phyloP scores from a whole-genome alignment of 495 filamentous ascomycete genomes.

The Aspergillus avenaceus region DNA sequence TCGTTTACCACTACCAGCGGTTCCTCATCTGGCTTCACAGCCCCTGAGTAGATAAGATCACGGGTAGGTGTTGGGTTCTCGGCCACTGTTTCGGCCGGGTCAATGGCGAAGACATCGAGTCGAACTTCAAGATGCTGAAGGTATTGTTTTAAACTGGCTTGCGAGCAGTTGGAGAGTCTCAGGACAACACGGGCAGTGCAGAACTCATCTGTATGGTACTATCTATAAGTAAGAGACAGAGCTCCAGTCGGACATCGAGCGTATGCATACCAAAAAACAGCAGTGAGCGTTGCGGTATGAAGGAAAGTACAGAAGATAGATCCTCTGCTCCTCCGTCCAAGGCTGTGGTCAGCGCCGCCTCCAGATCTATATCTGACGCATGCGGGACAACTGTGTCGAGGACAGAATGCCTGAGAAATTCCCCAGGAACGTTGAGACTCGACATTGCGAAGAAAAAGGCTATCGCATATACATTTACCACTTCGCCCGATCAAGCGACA shows the following conservation, averaged over 20 bases:
- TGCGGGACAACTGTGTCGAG: constrained; percentile 77
- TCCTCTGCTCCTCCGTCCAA: constrained; percentile 45
- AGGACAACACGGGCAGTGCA: constrained; percentile 70
- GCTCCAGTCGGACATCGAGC: constrained; percentile 19
- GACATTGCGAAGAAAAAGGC: constrained; percentile 34
- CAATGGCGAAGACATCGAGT: constrained; percentile 68
- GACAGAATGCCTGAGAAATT: constrained; percentile 68
- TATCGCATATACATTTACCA: constrained; percentile 21
- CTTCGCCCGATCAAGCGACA: neutral
- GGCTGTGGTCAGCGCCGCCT: constrained; percentile 50
- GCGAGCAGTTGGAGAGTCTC: constrained; percentile 59
- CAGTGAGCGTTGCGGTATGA: constrained; percentile 48
- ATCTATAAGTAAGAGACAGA: constrained; percentile 57
- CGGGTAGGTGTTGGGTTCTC: constrained; percentile 48
- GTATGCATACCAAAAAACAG: constrained; percentile 66
- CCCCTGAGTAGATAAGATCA: constrained; percentile 63
- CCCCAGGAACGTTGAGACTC: constrained; percentile 39
- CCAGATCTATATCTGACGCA: constrained; percentile 60
- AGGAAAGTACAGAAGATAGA: constrained; percentile 41
- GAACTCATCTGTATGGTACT: constrained; percentile 67
- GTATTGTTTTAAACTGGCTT: constrained; percentile 53
- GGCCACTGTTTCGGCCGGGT: constrained; percentile 45
- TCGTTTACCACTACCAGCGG: constrained; percentile 58
- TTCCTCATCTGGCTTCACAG: constrained; percentile 54
- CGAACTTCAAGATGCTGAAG: constrained; percentile 61